phyloP scores from a whole-genome alignment of 2,329 filamentous ascomycete species.

The Aspergillus sp. region DNA sequence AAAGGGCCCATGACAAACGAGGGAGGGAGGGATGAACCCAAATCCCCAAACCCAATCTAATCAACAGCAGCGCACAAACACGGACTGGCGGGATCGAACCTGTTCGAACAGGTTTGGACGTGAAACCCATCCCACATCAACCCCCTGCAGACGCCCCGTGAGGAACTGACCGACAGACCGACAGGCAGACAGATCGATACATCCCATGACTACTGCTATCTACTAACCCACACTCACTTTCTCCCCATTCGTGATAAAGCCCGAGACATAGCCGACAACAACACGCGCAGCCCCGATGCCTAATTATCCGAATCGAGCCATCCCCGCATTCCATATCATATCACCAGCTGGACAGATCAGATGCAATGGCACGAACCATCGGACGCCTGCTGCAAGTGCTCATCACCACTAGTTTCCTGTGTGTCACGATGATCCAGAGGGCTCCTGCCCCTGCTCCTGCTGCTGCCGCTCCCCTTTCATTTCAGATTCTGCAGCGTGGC shows the following conservation, averaged over 20 bases:
- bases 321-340: conserved; percentile 7
- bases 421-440: neutral
- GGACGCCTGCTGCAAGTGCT: conserved; percentile 2
- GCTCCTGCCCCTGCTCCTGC: neutral
- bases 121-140: neutral
- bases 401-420: neutral
- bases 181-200: neutral
- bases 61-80: conserved; percentile 1
- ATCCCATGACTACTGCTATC: too few species aligned
- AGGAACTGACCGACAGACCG: neutral
- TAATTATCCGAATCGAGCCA: neutral
- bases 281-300: neutral
- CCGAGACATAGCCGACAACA: too few species aligned
- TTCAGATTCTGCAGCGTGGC: neutral
- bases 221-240: too few species aligned
- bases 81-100: neutral
- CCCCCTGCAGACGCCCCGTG: neutral
- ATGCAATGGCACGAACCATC: neutral
- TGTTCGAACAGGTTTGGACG: neutral
- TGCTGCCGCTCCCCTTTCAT: neutral
- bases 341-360: neutral
- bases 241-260: too few species aligned
- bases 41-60: conserved; percentile 15
- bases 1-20: neutral
- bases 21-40: conserved; percentile 1